These are phyloP conservation scores for Begonia peltatifolia DNA, from an alignment of 306 rosid species.

Conservation along the genomic window DNA sequence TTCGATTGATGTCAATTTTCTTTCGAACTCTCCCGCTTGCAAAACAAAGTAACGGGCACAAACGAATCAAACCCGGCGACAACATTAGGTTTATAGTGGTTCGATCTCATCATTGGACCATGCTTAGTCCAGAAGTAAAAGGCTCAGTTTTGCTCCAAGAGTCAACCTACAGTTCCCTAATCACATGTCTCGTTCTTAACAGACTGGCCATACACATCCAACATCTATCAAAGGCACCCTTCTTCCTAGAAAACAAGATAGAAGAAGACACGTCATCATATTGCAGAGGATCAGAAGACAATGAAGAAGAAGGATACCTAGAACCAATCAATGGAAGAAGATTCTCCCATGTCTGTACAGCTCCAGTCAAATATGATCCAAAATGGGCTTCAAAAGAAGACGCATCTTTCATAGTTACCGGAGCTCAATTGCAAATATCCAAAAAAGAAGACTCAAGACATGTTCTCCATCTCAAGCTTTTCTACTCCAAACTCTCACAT, in stretches of 20 bases:
- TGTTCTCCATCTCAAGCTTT: conserved; percentile 58
- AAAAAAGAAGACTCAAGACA: conserved; percentile 38
- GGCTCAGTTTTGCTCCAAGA: too few species aligned
- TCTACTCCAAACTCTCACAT: conserved; percentile 49
- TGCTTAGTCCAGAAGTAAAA: too few species aligned
- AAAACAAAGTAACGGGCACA: too few species aligned
- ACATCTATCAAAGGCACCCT: conserved; percentile 52
- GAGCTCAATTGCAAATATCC: conserved; percentile 59
- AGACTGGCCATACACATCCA: conserved; percentile 82
- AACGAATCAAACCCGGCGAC: too few species aligned
- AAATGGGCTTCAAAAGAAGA: conserved; percentile 23
- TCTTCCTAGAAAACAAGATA: conserved; percentile 30
- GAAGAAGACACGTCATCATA: conserved; percentile 15
- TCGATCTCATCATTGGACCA: too few species aligned
- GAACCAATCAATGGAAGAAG: conserved; percentile 50
- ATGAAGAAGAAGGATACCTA: conserved; percentile 28
- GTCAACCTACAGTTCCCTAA: too few species aligned
- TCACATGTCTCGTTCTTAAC: not conserved
- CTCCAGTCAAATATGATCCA: conserved; percentile 50
- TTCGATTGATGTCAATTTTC: too few species aligned
- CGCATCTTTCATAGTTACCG: conserved; percentile 52
- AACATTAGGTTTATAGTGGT: too few species aligned
- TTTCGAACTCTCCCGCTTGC: too few species aligned
- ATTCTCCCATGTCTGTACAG: conserved; percentile 56
- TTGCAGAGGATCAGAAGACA: conserved; percentile 59